Percentiles rank a stretch among this genome's conserved stretches.
Conservation (phyloP, 202 grass and related monocot species). For the Digitaria exilis region DNA sequence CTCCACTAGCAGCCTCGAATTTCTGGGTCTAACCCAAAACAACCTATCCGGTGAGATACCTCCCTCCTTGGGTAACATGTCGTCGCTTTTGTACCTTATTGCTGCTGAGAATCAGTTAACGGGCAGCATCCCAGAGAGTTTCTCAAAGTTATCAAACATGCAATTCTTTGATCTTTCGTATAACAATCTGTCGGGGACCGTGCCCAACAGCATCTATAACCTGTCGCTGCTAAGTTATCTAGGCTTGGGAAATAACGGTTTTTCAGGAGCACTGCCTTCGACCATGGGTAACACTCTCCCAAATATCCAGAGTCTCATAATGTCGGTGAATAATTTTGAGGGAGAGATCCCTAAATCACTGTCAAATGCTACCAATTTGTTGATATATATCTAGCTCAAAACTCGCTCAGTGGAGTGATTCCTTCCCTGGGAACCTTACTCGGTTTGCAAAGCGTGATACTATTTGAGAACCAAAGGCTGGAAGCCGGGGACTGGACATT, state of each 20-base stretch:
- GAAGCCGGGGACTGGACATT: slow-evolving; percentile 38
- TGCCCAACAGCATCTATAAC: neutral
- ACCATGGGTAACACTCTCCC: slow-evolving; percentile 43
- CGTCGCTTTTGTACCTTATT: neutral
- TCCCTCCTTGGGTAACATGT: slow-evolving; percentile 11
- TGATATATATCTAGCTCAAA: neutral
- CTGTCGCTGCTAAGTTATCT: neutral
- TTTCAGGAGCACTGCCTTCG: slow-evolving; percentile 34
- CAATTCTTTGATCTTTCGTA: slow-evolving; percentile 5
- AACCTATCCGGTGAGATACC: too few species aligned
- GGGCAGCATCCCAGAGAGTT: slow-evolving; percentile 24
- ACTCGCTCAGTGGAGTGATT: slow-evolving; percentile 43
- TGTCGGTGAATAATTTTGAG: slow-evolving; percentile 35
- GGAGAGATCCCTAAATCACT: slow-evolving; percentile 55
- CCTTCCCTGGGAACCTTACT: slow-evolving; percentile 21
- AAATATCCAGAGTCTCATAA: neutral
- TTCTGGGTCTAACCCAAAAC: too few species aligned
- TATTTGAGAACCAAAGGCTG: slow-evolving; percentile 14
- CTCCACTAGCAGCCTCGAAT: too few species aligned
- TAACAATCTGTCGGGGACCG: slow-evolving; percentile 37
- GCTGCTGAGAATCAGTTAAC: neutral
- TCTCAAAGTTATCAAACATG: slow-evolving; percentile 3
- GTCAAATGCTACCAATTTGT: slow-evolving; percentile 35
- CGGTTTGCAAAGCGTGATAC: neutral
- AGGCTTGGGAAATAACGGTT: slow-evolving; percentile 32